Conservation (phyloP, 305 asterid genomes). For the Fraxinus angustifolia region DNA sequence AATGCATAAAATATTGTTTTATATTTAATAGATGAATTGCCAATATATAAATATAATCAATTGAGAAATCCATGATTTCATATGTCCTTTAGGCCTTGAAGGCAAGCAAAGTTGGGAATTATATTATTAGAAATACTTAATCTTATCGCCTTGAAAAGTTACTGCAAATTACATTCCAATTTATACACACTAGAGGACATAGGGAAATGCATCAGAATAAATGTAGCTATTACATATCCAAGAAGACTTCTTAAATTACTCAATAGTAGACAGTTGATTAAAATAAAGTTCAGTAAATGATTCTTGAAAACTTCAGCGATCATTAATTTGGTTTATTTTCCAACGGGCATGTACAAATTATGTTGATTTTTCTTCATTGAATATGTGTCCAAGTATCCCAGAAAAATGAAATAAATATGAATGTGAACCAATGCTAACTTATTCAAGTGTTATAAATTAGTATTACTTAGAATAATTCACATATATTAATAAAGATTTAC, state of each 20-base stretch:
- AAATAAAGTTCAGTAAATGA: background rate
- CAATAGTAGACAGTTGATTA: background rate
- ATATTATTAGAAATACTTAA: background rate
- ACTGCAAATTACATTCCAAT: no score
- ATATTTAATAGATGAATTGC: background rate
- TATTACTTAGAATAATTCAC: background rate
- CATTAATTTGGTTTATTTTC: background rate
- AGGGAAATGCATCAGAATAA: background rate
- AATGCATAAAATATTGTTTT: background rate
- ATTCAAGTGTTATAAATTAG: background rate
- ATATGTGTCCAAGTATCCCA: background rate
- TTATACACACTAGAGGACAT: background rate
- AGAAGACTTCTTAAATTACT: background rate
- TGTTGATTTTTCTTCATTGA: background rate
- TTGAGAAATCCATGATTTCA: background rate
- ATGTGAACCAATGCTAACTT: background rate
- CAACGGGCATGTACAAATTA: background rate
- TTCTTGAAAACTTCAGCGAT: background rate
- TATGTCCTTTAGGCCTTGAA: background rate
- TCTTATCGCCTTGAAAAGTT: background rate
- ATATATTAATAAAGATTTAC: background rate
- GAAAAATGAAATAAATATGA: background rate
- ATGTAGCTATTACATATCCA: background rate
- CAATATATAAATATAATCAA: background rate
- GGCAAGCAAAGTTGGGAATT: background rate